phyloP scores from a whole-genome alignment of 1,284 basidiomycete species.

The Gymnopus androsaceus region DNA sequence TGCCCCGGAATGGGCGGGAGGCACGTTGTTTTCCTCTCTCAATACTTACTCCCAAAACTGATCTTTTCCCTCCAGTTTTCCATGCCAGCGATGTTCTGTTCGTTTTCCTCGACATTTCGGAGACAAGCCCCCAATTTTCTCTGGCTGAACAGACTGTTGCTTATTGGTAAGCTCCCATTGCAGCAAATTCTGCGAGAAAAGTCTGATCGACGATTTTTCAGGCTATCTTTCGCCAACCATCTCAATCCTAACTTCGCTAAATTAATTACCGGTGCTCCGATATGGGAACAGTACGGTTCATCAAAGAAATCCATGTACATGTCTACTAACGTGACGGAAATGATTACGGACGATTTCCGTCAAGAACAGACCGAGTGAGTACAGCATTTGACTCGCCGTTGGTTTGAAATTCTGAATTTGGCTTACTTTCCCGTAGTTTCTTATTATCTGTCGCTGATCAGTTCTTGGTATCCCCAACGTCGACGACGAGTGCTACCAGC shows the following conservation, averaged over 20 bases:
- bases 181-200: not conserved
- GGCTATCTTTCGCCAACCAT: slow-evolving; percentile 7
- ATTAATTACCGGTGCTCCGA: not conserved
- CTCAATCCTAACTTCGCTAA: slow-evolving; percentile 1
- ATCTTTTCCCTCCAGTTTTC: not conserved
- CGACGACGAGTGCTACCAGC: not conserved
- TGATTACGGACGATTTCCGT: slow-evolving; percentile 6
- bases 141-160: slow-evolving; percentile 1
- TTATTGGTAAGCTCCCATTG: not conserved
- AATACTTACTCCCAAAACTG: not conserved
- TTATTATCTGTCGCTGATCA: slow-evolving; percentile 4
- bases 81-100: slow-evolving; percentile 10
- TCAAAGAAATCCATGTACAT: not conserved
- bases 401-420: not conserved
- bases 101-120: slow-evolving; percentile 2
- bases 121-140: not conserved
- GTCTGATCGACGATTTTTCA: not conserved
- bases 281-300: not conserved
- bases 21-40: not conserved
- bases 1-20: slow-evolving; percentile 4
- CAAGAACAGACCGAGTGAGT: slow-evolving; percentile 7
- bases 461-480: slow-evolving; percentile 1
- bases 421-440: not conserved
- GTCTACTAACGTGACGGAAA: not conserved
- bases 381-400: no score